Base-by-base conservation (phyloP, 139 green algal species). In the Dunaliella primolecta region DNA sequence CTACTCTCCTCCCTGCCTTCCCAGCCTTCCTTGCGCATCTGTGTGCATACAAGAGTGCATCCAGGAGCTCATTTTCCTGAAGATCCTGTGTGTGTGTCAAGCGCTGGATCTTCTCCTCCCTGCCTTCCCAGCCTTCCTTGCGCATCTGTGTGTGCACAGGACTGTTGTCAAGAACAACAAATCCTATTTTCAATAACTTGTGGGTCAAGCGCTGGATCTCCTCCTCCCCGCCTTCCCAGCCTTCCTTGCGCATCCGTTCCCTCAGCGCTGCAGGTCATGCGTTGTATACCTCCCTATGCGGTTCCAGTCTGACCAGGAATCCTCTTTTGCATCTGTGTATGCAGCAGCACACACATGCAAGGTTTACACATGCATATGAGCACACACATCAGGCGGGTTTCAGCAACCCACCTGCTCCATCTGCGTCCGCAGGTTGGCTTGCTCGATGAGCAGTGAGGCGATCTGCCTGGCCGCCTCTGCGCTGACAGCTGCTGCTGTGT, bases 21-120 rank as follows among this genome's bases (percentile, higher is more conserved):
- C 31, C 80, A 46, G 33, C 75, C 32, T 35, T 74, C 38, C 80
- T 84, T n/a, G 64, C 80, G 29, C 72, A 34, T 78, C n/a, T 78
- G 72, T 78, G 72, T 78, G 72, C 11, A 20, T 78, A 20, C 20
- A 20, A 31, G 72, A 31, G 72, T 78, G 72, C 24, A 24, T 75
- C 57, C 57, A 31, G 78, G 32, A 83, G 78, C 27, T 83, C 25
- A 33, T 83, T 15, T 33, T 33, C 34, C 64, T 83, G n/a, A n/a
- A n/a, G n/a, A n/a, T n/a, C n/a, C n/a, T 84, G 80, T 84, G 72
- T 78, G 72, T 78, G 72, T 78, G 72, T 34, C 32, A 74, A 20
- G 33, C 80, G 34, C 25, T 35, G 36, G 80, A n/a, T 30, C 64
- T 84, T 24, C 80, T 84, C 37, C n/a, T 30, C n/a, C 34, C 36